A percentile compares a stretch with the other conserved stretches of the same genome.
phyloP scores from a whole-genome alignment of 148 eudicot species.

The Cornus florida region DNA sequence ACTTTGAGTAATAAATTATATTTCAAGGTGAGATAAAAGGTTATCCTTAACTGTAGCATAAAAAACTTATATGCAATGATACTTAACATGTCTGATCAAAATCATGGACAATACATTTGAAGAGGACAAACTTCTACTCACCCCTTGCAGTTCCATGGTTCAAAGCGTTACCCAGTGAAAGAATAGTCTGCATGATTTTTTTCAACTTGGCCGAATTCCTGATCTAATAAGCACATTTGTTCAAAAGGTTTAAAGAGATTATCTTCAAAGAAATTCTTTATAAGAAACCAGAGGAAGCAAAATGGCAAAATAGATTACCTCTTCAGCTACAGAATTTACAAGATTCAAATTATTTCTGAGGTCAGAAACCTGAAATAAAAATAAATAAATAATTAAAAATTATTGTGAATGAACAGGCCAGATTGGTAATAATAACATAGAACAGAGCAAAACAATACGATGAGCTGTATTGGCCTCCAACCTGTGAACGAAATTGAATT shows the following conservation, averaged over 20 bases:
- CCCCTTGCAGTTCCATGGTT: slow-evolving; percentile 75
- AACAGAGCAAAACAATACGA: not conserved
- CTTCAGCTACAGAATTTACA: slow-evolving; percentile 50
- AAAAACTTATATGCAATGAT: too few species aligned
- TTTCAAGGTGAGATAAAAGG: too few species aligned
- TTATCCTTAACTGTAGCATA: too few species aligned
- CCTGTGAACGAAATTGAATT: slow-evolving; percentile 48
- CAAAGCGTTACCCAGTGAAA: slow-evolving; percentile 62
- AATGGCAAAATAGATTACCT: slow-evolving; percentile 27
- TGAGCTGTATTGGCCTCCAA: slow-evolving; percentile 7
- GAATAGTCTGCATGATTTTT: slow-evolving; percentile 61
- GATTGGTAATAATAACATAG: not conserved
- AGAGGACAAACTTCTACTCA: slow-evolving; percentile 16
- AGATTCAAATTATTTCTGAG: slow-evolving; percentile 44
- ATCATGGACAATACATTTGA: not conserved
- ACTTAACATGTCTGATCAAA: not conserved
- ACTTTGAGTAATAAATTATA: too few species aligned
- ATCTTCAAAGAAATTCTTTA: not conserved
- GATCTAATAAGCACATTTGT: slow-evolving; percentile 34
- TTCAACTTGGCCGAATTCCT: slow-evolving; percentile 56
- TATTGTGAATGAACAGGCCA: not conserved
- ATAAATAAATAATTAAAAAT: too few species aligned
- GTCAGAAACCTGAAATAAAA: slow-evolving; percentile 42
- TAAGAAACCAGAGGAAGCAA: not conserved
- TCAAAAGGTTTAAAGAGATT: not conserved